A percentile compares a stretch with the other conserved stretches of the same genome.
Conservation (phyloP, 371 early-diverging fungal genomes). For the Coemansia sp. region DNA sequence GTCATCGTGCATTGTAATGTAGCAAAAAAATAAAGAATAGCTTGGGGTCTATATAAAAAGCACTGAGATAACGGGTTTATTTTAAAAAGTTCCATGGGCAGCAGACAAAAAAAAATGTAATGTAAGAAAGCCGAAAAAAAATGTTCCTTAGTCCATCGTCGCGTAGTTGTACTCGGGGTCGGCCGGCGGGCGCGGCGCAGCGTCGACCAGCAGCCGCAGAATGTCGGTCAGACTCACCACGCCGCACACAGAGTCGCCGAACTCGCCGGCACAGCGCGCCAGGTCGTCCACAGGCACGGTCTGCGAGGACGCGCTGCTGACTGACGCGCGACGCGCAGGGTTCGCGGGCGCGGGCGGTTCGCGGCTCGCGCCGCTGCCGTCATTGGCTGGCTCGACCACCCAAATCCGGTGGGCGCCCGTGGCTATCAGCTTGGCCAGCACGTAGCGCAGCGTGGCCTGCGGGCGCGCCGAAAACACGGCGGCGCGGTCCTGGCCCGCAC, state of each 20-base stretch:
- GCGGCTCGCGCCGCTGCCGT: conserved; percentile 1
- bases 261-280: conserved; percentile 20
- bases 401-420: conserved; percentile 82
- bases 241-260: conserved; percentile 52
- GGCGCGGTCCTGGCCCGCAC: conserved; percentile 61
- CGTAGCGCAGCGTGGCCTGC: conserved; percentile 65
- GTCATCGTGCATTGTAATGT: conserved; percentile 31
- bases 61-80: too few relatives aligned
- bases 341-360: conserved; percentile 30
- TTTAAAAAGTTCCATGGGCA: too few relatives aligned
- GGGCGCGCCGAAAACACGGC: conserved; percentile 78
- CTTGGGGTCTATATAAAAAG: too few relatives aligned
- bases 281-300: conserved; percentile 23
- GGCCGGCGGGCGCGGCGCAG: conserved; percentile 21
- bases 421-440: conserved; percentile 74
- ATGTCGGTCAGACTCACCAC: conserved; percentile 77
- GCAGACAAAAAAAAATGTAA: neutral
- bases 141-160: conserved; percentile 25
- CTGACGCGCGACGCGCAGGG: conserved; percentile 18
- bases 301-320: conserved; percentile 42
- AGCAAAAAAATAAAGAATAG: neutral
- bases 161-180: conserved; percentile 38
- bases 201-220: conserved; percentile 56
- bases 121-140: neutral
- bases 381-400: conserved; percentile 56